phyloP scores from a whole-genome alignment of 1,284 basidiomycete genomes.

The Trichosporon sp. region DNA sequence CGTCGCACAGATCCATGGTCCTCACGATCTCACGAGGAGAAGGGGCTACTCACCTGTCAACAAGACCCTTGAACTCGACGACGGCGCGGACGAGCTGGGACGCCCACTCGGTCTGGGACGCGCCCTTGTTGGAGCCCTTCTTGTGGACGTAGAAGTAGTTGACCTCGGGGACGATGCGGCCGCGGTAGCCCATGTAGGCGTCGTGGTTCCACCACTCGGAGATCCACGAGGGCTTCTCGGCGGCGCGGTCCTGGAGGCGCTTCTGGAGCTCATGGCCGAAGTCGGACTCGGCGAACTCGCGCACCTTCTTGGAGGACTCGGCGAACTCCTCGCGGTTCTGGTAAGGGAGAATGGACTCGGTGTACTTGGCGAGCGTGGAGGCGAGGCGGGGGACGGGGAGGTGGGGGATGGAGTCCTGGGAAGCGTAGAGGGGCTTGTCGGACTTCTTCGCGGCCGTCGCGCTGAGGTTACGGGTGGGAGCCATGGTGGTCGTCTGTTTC shows the following conservation, averaged over 20 bases:
- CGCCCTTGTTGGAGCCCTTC: constrained; percentile 58
- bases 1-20: background rate
- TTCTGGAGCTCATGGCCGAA: constrained; percentile 72
- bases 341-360: constrained; percentile 73
- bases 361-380: constrained; percentile 78
- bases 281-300: constrained; percentile 66
- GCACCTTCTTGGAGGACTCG: constrained; percentile 60
- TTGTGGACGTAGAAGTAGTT: constrained; percentile 93
- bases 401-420: constrained; percentile 70
- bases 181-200: constrained; percentile 59
- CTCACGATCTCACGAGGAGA: background rate
- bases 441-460: constrained; percentile 15
- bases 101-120: constrained; percentile 63
- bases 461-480: constrained; percentile 13
- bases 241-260: constrained; percentile 69
- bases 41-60: constrained; percentile 62
- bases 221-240: constrained; percentile 72
- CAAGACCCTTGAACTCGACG: constrained; percentile 73
- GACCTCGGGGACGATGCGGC: constrained; percentile 88
- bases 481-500: constrained; percentile 9
- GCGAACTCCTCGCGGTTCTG: constrained; percentile 62
- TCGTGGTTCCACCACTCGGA: constrained; percentile 96
- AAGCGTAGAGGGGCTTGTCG: constrained; percentile 64
- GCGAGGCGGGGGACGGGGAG: constrained; percentile 78
- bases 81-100: constrained; percentile 77